These are phyloP conservation scores for Rhodotorula babjevae DNA, from an alignment of 768 basidiomycete species.

Conservation along the genomic window DNA sequence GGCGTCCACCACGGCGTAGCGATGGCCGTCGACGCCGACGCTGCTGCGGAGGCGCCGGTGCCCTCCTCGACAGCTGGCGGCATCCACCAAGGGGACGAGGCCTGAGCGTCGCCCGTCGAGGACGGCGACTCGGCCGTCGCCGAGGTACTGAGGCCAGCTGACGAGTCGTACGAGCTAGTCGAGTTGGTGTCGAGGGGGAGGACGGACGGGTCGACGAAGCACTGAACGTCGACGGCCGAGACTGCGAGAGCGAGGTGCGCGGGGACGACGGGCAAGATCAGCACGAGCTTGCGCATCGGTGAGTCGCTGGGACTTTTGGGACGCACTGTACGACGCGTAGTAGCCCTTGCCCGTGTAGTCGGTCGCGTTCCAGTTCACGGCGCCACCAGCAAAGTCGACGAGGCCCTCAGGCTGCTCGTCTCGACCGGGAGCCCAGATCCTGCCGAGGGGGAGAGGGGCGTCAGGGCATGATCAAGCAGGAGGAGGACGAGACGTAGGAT, in stretches of 20 bases:
- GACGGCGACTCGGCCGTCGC: neutral
- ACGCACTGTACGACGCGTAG: slow-evolving; percentile 40
- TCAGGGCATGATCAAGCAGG: neutral
- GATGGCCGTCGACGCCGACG: neutral
- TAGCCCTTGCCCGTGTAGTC: slow-evolving; percentile 42
- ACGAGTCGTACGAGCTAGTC: neutral
- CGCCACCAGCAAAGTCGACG: slow-evolving; percentile 45
- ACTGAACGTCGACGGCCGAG: slow-evolving; percentile 6
- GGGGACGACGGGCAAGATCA: too few relatives aligned
- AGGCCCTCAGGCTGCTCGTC: slow-evolving; percentile 35
- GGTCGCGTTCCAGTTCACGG: slow-evolving; percentile 41
- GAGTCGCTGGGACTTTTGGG: fast-evolving
- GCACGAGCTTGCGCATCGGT: too few relatives aligned
- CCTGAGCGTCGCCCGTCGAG: neutral
- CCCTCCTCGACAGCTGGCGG: too few relatives aligned
- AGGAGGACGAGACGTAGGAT: neutral
- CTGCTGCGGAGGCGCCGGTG: too few relatives aligned
- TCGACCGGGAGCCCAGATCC: slow-evolving; percentile 45
- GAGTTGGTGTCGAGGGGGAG: neutral
- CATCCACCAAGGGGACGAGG: neutral
- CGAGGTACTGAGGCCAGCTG: neutral
- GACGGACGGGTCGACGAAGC: slow-evolving; percentile 15
- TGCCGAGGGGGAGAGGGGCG: fast-evolving
- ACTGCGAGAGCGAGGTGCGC: neutral
- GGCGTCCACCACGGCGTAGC: neutral